Base-by-base conservation (phyloP, 768 basidiomycete genomes). In the Suillus spraguei region DNA sequence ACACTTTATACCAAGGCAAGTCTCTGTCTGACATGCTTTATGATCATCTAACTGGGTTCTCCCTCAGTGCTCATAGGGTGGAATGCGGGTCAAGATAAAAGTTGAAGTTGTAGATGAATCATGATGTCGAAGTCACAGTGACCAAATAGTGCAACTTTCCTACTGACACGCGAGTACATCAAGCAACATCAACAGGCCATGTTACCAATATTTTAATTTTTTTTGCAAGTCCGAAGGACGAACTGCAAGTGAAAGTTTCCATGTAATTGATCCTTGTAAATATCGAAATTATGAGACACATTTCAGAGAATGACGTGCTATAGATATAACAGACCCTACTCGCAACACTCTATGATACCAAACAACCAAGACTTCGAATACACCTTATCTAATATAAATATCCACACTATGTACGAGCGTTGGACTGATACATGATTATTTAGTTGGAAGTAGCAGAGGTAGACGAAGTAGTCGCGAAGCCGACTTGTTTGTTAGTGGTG, bases 71-170 rank as follows among this genome's bases (percentile, higher is more conserved):
- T n/a, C n/a, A n/a, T 47, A 82, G 80, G 81, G 80, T 2, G 81
- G 83, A 9, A 64, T 83, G 24, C 83, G 82, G 82, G 74, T 81
- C 36, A 79, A 70, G 63, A 80, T 81, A 80, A n/a, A n/a, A n/a
- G n/a, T n/a, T n/a, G 69, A 67, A 24, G 69, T 72, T 47, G 70
- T 64, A 2, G 72, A 77, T 60, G 52, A 44, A n/a, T n/a, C n/a
- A n/a, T n/a, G n/a, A n/a, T 53, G 36, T 33, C 28, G 39, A 59
- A 14, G 58, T 17, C 20, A 16, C 32, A 46, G 5, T n/a, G 3
- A 38, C 11, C 84, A 83, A 24, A 16, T 24, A 46, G n/a, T n/a
- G n/a, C 22, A 22, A 47, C 13, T 22, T 49, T 49, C 11, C 11
- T 13, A 11, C 41, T 42, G n/a, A 42, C 7, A 20, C 9, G 41